Base-by-base conservation (phyloP, 1,284 basidiomycete genomes). In the Melanopsichium pennsylvanicum region DNA sequence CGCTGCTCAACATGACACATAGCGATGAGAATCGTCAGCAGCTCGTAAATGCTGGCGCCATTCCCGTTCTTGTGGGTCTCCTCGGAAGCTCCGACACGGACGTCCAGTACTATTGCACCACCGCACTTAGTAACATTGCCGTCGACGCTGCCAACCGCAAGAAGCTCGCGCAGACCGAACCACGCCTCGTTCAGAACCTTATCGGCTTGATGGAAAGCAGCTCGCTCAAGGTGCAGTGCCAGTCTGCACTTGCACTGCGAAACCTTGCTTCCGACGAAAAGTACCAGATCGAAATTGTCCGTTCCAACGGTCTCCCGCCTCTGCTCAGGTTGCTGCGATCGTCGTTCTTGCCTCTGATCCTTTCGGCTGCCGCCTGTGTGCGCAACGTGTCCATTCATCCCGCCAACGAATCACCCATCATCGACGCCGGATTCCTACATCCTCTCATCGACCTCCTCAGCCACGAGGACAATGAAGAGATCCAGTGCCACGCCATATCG, bases 31-130 rank as follows among this genome's bases (percentile, higher is more conserved):
- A 99, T 82, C 86, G 96, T 48, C 95, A 97, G 81, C 95, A 98
- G 80, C 89, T 99, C 39, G 96, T 99, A 75, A 96, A 94, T 74
- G 96, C 96, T 22, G 96, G 96, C 12, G 96, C 96, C 18, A 97
- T 98, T 60, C 96, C 96, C 12, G 96, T 98, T 31, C 88, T 98
- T 22, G 96, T 99, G 70, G 90, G 90, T 77, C 85, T 99, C 32
- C 86, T 99, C 54, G 95, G 94, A 80, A 95, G 92, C n/a, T 88
- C 91, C 36, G 95, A 99, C 81, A 98, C 95, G 18, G 95, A 98
- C 81, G 96, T 98, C 2, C 96, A 99, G 83, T 99, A 99, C 81
- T 99, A 99, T 82, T 99, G 96, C 84, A 99, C 96, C 6, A 99
- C 96, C 21, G 96, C 96, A 0, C 84, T 99, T 64, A 94, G 92